phyloP scores from a whole-genome alignment of 306 rosid species.

The Morella rubra region DNA sequence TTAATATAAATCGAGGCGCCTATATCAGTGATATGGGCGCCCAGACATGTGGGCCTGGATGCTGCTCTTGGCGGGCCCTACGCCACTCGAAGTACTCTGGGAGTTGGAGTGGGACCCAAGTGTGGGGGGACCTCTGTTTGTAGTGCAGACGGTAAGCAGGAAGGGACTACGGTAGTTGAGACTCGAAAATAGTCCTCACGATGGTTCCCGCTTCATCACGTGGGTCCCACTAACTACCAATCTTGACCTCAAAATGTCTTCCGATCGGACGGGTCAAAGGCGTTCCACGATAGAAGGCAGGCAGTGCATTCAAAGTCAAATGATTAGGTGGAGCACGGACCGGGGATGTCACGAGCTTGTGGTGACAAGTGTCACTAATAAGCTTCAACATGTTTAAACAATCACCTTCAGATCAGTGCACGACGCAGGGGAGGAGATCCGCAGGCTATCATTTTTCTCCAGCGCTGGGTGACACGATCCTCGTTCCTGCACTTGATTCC shows the following conservation, averaged over 20 bases:
- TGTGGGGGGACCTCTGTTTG: neutral
- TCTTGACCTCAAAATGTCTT: conserved; percentile 9
- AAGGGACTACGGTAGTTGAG: conserved; percentile 27
- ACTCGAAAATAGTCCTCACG: conserved; percentile 8
- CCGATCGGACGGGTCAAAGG: conserved; percentile 19
- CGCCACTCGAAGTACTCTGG: conserved; percentile 1
- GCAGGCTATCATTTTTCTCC: conserved; percentile 6
- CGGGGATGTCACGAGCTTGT: conserved; percentile 15
- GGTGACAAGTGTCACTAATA: conserved; percentile 34
- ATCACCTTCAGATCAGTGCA: conserved; percentile 28
- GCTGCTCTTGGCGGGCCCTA: conserved; percentile 12
- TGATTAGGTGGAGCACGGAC: conserved; percentile 25
- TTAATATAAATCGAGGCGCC: neutral
- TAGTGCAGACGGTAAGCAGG: conserved; percentile 18
- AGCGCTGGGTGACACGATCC: neutral
- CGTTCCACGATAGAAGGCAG: neutral
- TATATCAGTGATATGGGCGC: conserved; percentile 18
- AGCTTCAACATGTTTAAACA: conserved; percentile 37
- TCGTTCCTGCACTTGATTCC: neutral
- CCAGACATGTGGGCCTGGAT: conserved; percentile 7
- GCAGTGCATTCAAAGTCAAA: neutral
- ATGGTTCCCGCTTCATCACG: neutral
- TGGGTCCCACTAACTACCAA: neutral
- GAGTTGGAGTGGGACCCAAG: neutral
- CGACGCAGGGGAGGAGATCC: no score